Conservation (phyloP, 257 asterid species). For the Solanum piurae region DNA sequence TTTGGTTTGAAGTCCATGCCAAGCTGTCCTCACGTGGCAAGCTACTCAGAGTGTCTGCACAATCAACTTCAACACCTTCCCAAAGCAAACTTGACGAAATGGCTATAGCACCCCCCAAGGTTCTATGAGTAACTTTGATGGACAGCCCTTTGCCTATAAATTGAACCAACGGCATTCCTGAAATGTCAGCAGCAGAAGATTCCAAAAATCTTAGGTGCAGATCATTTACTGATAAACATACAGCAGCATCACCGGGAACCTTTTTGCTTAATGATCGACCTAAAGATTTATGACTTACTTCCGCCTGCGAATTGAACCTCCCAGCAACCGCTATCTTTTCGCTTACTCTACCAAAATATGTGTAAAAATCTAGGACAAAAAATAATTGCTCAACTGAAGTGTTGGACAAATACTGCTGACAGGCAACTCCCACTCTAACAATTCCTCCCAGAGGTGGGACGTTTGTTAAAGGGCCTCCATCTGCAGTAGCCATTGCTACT, state of each 20-base stretch:
- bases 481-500: slow-evolving; percentile 96
- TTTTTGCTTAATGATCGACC: slow-evolving; percentile 44
- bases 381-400: slow-evolving; percentile 89
- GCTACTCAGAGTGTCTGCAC: slow-evolving; percentile 49
- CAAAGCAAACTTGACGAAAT: slow-evolving; percentile 74
- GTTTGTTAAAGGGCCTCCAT: slow-evolving; percentile 73
- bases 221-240: slow-evolving; percentile 48
- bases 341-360: slow-evolving; percentile 65
- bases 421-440: slow-evolving; percentile 82
- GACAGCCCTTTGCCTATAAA: slow-evolving; percentile 65
- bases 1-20: slow-evolving; percentile 15
- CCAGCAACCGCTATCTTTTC: slow-evolving; percentile 62
- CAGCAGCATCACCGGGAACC: slow-evolving; percentile 86
- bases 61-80: slow-evolving; percentile 79
- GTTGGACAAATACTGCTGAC: slow-evolving; percentile 71
- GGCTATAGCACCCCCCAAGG: slow-evolving; percentile 90
- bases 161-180: slow-evolving; percentile 61
- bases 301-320: slow-evolving; percentile 30
- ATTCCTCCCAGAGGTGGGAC: slow-evolving; percentile 95
- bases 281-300: slow-evolving; percentile 30
- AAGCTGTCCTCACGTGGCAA: slow-evolving; percentile 24
- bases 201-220: slow-evolving; percentile 75
- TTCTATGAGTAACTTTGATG: slow-evolving; percentile 68
- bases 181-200: slow-evolving; percentile 39
- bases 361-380: slow-evolving; percentile 73